Evolutionary conservation across 2,329 filamentous ascomycete species (phyloP).

Genomic region (Fusarium agapanthi): DNA sequence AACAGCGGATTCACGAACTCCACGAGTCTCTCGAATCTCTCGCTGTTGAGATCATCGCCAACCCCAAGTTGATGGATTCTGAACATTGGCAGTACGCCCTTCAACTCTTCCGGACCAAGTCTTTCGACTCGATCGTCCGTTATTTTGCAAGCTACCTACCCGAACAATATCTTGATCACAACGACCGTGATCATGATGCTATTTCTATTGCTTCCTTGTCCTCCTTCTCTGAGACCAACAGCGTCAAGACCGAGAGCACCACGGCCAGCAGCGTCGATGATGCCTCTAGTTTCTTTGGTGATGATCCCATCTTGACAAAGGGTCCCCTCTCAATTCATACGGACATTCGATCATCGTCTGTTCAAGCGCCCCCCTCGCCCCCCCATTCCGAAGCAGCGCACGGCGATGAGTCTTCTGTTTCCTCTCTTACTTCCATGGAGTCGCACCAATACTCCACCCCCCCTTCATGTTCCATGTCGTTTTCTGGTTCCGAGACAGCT

Average conservation of each 20-base stretch:
- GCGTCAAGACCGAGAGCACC: constrained; percentile 49
- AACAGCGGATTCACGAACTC: constrained; percentile 63
- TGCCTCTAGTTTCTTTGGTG: constrained; percentile 54
- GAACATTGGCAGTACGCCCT: constrained; percentile 67
- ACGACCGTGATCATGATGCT: constrained; percentile 46
- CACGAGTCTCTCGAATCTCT: constrained; percentile 65
- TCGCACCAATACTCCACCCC: constrained; percentile 49
- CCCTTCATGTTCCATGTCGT: constrained; percentile 60
- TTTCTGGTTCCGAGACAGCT: constrained; percentile 60
- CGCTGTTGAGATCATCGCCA: constrained; percentile 68
- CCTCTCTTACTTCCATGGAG: constrained; percentile 49
- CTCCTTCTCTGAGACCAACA: constrained; percentile 51
- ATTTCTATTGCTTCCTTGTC: constrained; percentile 48
- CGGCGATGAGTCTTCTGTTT: constrained; percentile 53
- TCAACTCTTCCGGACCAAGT: constrained; percentile 67
- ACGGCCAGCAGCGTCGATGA: constrained; percentile 52
- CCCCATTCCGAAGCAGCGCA: constrained; percentile 61
- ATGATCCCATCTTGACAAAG: constrained; percentile 54
- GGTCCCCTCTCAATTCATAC: constrained; percentile 51
- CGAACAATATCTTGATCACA: constrained; percentile 55
- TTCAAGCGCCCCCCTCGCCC: constrained; percentile 47
- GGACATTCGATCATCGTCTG: constrained; percentile 32
- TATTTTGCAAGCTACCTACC: constrained; percentile 69
- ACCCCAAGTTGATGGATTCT: constrained; percentile 65
- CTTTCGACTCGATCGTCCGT: constrained; percentile 67